Evolutionary conservation across 2,329 filamentous ascomycete genomes (phyloP).

Genomic region (Zalaria obscura): DNA sequence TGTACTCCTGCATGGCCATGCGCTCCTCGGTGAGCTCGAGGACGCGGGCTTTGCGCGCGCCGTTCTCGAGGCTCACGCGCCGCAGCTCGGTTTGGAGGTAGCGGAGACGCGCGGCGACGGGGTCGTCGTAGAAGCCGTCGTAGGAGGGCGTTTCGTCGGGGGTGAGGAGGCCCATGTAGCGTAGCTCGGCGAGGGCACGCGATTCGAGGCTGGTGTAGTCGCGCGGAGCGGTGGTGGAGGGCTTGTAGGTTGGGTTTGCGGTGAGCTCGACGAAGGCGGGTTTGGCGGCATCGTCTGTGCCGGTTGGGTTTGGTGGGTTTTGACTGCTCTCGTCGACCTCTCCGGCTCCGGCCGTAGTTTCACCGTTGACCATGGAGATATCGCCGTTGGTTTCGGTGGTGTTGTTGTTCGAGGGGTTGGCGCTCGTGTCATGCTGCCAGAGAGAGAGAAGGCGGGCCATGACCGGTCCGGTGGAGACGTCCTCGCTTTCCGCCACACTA

Average conservation of each 20-base stretch:
- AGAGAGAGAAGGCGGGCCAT: slow-evolving; percentile 57
- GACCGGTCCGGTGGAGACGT: slow-evolving; percentile 78
- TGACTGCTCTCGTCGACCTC: slow-evolving; percentile 18
- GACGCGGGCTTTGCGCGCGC: slow-evolving; percentile 74
- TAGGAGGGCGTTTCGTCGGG: slow-evolving; percentile 53
- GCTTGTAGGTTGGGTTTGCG: slow-evolving; percentile 20
- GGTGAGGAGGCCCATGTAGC: slow-evolving; percentile 70
- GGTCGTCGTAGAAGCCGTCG: slow-evolving; percentile 82
- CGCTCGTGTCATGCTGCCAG: slow-evolving; percentile 39
- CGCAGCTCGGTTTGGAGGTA: slow-evolving; percentile 71
- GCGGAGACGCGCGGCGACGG: slow-evolving; percentile 79
- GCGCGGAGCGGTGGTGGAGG: slow-evolving; percentile 66
- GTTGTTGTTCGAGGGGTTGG: slow-evolving; percentile 13
- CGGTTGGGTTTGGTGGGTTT: slow-evolving; percentile 13
- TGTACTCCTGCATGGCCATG: slow-evolving; percentile 94
- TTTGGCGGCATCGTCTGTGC: slow-evolving; percentile 28
- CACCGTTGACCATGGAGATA: slow-evolving; percentile 24
- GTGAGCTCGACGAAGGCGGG: slow-evolving; percentile 13
- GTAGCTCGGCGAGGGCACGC: slow-evolving; percentile 78
- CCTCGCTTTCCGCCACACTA: slow-evolving; percentile 73
- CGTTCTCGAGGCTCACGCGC: slow-evolving; percentile 74
- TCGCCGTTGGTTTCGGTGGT: slow-evolving; percentile 27
- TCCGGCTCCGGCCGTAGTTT: slow-evolving; percentile 20
- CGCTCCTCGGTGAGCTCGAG: slow-evolving; percentile 79
- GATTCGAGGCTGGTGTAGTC: slow-evolving; percentile 83